Evolutionary conservation across 306 rosid genomes (phyloP), one percentile per base, ranked within the genome.

Genomic region (Acmispon strigosus): DNA sequence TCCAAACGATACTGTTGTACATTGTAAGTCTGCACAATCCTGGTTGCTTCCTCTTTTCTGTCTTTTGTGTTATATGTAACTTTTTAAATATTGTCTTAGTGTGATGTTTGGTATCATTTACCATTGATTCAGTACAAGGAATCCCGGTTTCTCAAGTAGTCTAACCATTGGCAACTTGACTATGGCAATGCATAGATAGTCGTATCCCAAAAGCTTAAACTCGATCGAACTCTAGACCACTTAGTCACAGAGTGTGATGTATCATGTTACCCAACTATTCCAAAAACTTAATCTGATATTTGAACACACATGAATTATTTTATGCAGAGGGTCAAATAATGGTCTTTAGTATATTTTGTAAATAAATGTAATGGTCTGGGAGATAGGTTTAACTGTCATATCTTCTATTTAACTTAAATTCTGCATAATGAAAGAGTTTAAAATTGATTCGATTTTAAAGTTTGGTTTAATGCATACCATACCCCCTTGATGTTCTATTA

Each of bases 1-100:
- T 56, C 96, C 96, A 1, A 75, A 86, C 8, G 95, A 92, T 65
- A 63, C 84, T 54, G 32, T 90, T 51, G 96, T 82, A 75, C 98
- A 92, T 68, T 90, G 98, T 92, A 82, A 89, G 97, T 82, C 10
- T 27, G 1, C 36, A 20, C 17, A 27, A 27, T 27, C 48, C 66
- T 27, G 66, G 7, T 18, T 17, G 29, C 56, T 36, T 62, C 37
- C 73, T 20, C 13, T 27, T 63, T 39, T 36, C n/a, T n/a, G n/a
- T n/a, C n/a, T 18, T 15, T 60, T 19, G 45, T 56, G 8, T 27
- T 17, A 8, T 49, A 7, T 51, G 8, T 15, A 11, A 70, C 51
- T 55, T n/a, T 54, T 70, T 36, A 14, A 19, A 19, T 36, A 14
- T 36, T 45, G 13, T 41, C 29, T 55, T 3, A 7, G 6, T 27